Conservation (phyloP, 768 basidiomycete species). For the Daedaleopsis sinensis region DNA sequence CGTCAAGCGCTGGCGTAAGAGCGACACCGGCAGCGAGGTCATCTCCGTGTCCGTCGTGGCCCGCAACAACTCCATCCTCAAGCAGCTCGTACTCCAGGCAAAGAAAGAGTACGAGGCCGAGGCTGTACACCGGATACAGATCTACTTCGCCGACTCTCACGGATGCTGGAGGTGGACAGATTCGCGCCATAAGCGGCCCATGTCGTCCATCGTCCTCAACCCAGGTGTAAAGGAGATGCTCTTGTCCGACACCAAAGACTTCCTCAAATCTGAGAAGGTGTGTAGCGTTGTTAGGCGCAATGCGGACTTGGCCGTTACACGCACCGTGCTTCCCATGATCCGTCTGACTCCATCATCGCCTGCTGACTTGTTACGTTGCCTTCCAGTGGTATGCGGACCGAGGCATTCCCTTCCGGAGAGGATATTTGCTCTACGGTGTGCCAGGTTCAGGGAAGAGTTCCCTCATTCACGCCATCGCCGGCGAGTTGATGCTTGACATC, state of each 20-base stretch:
- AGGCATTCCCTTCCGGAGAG: slow-evolving; percentile 89
- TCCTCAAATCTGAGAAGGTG: slow-evolving; percentile 82
- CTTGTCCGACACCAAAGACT: slow-evolving; percentile 78
- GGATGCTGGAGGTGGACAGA: slow-evolving; percentile 90
- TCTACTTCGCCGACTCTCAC: slow-evolving; percentile 88
- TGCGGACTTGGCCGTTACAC: slow-evolving; percentile 1
- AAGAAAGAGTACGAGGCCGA: slow-evolving; percentile 89
- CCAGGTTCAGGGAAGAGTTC: slow-evolving; percentile 88
- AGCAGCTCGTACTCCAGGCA: slow-evolving; percentile 88
- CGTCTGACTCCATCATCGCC: background rate
- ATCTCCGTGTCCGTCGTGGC: slow-evolving; percentile 86
- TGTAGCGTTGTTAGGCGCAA: slow-evolving; percentile 11
- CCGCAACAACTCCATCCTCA: slow-evolving; percentile 80
- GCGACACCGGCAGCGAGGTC: slow-evolving; percentile 71
- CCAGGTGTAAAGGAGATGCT: slow-evolving; percentile 92
- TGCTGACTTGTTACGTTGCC: slow-evolving; percentile 13
- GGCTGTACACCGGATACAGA: slow-evolving; percentile 83
- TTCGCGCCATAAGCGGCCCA: slow-evolving; percentile 85
- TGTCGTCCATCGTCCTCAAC: slow-evolving; percentile 85
- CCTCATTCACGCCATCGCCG: slow-evolving; percentile 85
- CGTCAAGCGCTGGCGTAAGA: slow-evolving; percentile 69
- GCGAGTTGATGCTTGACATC: slow-evolving; percentile 88
- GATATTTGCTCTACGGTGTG: slow-evolving; percentile 82
- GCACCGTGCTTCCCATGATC: slow-evolving; percentile 2
- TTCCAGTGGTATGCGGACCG: slow-evolving; percentile 88